Conservation (phyloP, 1,284 basidiomycete species). For the Schizophyllum amplum region DNA sequence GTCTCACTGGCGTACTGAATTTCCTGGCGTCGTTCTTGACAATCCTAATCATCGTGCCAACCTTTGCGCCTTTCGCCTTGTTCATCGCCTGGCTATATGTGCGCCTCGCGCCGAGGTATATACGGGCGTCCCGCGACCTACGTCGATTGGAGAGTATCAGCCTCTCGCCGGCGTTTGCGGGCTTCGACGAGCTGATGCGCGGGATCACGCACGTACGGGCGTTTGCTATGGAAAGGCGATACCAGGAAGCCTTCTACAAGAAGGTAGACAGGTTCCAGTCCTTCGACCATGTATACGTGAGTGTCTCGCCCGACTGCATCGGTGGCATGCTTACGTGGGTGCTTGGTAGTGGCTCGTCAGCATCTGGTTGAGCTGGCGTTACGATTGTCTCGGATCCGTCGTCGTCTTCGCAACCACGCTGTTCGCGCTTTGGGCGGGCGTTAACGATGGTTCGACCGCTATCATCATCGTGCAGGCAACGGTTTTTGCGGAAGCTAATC, state of each 20-base stretch:
- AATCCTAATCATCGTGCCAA: conserved; percentile 58
- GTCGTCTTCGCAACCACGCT: conserved; percentile 70
- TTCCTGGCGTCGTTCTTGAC: conserved; percentile 61
- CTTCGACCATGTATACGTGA: conserved; percentile 62
- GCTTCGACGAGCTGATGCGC: conserved; percentile 71
- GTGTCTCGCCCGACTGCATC: conserved; percentile 18
- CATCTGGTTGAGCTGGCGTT: conserved; percentile 65
- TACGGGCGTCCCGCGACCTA: conserved; percentile 63
- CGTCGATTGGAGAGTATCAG: conserved; percentile 64
- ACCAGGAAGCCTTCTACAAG: conserved; percentile 63
- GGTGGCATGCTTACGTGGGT: conserved; percentile 7
- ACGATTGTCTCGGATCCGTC: conserved; percentile 69
- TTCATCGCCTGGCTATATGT: conserved; percentile 69
- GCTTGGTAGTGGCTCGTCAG: conserved; percentile 51
- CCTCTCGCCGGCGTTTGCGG: conserved; percentile 63
- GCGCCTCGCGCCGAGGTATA: conserved; percentile 60
- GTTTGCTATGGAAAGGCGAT: conserved; percentile 72
- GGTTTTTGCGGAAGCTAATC: conserved; percentile 60
- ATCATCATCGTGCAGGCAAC: conserved; percentile 74
- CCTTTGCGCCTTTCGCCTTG: conserved; percentile 62
- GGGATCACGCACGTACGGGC: conserved; percentile 77
- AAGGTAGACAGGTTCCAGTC: conserved; percentile 70
- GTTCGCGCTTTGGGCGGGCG: conserved; percentile 60
- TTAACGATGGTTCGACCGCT: conserved; percentile 67
- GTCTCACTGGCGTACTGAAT: conserved; percentile 48